Base-by-base conservation (phyloP, 2,329 filamentous ascomycete species). In the Cordyceps javanica region DNA sequence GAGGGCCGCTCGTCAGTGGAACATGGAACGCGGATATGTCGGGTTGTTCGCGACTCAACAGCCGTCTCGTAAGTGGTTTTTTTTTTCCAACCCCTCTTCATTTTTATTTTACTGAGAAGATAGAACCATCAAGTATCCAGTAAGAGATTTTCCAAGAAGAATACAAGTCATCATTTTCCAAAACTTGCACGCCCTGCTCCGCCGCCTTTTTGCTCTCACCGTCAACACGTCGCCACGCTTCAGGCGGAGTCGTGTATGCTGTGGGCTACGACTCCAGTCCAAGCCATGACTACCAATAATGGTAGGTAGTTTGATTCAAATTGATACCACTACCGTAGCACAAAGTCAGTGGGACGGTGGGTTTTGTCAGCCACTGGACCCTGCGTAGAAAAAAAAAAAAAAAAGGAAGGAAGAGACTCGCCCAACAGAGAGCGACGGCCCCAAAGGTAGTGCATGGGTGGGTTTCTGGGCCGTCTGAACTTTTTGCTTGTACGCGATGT, bases 181-280 rank as follows among this genome's bases (percentile, higher is more conserved):
- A 53, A 55, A 36, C 41, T 14, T 25, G 26, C 52, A 55, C 52
- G 52, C 52, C 51, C 52, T 55, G 19, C 51, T 45, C 41, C 52
- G 21, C 41, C 50, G 21, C 49, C 13, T 16, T 26, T 23, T 44
- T 42, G 52, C 42, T 45, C 26, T 41, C 41, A 45, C 52, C 21
- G 9, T 19, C 32, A 8, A 14, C 30, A 11, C 30, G 21, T 9
- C 25, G 25, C 25, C 25, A 44, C 38, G 28, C 30, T 26, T 14
- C 23, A 45, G 52, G 52, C 52, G 41, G 52, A 46, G 52, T 32
- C 50, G n/a, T n/a, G 50, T 44, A 30, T 42, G 38, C 50, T 16
- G 50, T 53, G 50, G 39, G 16, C 50, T 19, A 14, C 10, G 26
- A 16, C 34, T 38, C 4, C 50, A 5, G 23, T 30, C 11, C 19